Percentiles rank a stretch among this genome's conserved stretches.
Conservation (phyloP, 371 early-diverging fungal genomes). For the Actinomortierella wolfii region DNA sequence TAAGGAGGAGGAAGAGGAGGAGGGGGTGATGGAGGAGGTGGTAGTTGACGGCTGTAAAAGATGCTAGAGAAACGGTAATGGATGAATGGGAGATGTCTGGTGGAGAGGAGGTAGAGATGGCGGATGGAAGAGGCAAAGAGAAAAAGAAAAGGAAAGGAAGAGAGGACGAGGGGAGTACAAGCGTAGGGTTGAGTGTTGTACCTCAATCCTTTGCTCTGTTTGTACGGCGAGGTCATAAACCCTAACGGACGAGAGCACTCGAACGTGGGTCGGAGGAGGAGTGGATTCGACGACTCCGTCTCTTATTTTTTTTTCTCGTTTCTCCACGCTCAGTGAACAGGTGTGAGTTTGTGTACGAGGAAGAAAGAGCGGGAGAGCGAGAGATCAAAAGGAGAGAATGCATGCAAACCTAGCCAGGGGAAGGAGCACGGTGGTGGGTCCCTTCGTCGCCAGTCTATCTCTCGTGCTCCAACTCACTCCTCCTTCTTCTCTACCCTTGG, state of each 20-base stretch:
- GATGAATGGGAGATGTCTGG: neutral
- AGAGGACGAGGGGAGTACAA: conserved; percentile 1
- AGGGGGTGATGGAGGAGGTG: neutral
- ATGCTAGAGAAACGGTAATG: neutral
- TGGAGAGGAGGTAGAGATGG: neutral
- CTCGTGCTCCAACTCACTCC: too few relatives aligned
- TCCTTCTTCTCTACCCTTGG: too few relatives aligned
- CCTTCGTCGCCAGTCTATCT: too few relatives aligned
- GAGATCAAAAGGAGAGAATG: conserved; percentile 1
- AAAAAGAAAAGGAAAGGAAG: neutral
- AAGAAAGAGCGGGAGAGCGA: neutral
- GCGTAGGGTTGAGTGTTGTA: neutral
- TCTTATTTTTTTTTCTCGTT: neutral
- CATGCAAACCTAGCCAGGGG: too few relatives aligned
- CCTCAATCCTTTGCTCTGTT: too few relatives aligned
- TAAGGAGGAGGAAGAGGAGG: neutral
- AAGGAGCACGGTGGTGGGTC: too few relatives aligned
- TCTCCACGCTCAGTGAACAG: neutral
- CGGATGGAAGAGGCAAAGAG: neutral
- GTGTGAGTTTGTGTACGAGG: neutral
- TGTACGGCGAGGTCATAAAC: neutral
- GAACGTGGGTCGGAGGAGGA: neutral
- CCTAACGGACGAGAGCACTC: neutral
- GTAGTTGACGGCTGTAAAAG: too few relatives aligned
- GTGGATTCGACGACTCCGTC: neutral